phyloP scores from a whole-genome alignment of 2,329 filamentous ascomycete species.

The Zymoseptoria ardabiliae region DNA sequence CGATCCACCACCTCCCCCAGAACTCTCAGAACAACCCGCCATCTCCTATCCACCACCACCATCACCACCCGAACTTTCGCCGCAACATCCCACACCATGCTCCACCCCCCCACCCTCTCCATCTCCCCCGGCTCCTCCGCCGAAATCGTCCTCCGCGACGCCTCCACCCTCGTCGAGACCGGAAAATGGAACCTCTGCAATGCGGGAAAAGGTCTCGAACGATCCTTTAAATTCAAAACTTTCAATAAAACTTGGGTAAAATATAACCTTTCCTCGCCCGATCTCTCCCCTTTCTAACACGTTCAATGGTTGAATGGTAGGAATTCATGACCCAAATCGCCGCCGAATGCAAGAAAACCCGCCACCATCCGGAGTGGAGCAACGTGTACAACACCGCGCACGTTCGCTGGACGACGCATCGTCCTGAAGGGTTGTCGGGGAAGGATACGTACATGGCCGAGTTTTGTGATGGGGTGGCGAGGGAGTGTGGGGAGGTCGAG shows the following conservation, averaged over 20 bases:
- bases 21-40: no score
- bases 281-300: neutral
- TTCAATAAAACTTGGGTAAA: conserved; percentile 36
- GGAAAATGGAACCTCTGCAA: conserved; percentile 29
- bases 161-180: conserved; percentile 20
- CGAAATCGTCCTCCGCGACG: conserved; percentile 13
- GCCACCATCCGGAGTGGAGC: conserved; percentile 71
- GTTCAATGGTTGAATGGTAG: conserved; percentile 32
- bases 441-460: conserved; percentile 57
- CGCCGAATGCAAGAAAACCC: conserved; percentile 58
- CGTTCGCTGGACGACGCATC: conserved; percentile 68
- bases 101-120: conserved; percentile 11
- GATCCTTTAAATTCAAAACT: conserved; percentile 32
- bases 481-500: conserved; percentile 21
- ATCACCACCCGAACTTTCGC: conserved; percentile 2
- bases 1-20: no score
- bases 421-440: conserved; percentile 55
- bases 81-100: conserved; percentile 7
- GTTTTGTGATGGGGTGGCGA: conserved; percentile 49
- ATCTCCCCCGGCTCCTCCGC: conserved; percentile 18
- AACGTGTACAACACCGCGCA: conserved; percentile 67
- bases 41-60: neutral
- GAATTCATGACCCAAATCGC: conserved; percentile 70
- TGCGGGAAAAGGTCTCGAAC: conserved; percentile 28
- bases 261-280: no score